Conservation (phyloP, 176 grass and related monocot genomes). For the Oryza meyeriana region DNA sequence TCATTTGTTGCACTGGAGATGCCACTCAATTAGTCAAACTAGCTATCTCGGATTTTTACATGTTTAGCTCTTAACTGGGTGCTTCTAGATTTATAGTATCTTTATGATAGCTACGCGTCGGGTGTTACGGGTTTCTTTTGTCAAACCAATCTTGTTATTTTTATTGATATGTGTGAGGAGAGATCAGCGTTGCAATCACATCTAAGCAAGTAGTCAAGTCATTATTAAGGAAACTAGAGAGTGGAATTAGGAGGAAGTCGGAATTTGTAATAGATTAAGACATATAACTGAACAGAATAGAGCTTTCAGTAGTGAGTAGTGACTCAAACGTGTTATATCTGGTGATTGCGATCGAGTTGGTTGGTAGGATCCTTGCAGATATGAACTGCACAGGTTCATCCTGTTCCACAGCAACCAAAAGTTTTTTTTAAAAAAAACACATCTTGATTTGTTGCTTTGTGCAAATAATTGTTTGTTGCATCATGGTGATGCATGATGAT, state of each 20-base stretch:
- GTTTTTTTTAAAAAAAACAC: neutral
- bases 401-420: constrained; percentile 5
- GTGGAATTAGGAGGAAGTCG: neutral
- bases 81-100: neutral
- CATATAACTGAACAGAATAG: neutral
- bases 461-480: neutral
- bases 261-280: neutral
- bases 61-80: neutral
- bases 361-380: constrained; percentile 20
- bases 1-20: neutral
- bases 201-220: too few species aligned
- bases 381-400: constrained; percentile 1
- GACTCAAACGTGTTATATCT: neutral
- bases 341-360: neutral
- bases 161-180: neutral
- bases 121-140: neutral
- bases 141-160: neutral
- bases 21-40: neutral
- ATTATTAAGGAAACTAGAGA: neutral
- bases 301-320: neutral
- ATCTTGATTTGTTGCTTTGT: neutral
- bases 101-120: neutral
- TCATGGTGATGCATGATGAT: constrained; percentile 1
- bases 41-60: neutral
- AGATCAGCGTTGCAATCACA: neutral